These are phyloP conservation scores for Penicillium malachiteum DNA, from an alignment of 495 filamentous ascomycete genomes.

Conservation along the genomic window DNA sequence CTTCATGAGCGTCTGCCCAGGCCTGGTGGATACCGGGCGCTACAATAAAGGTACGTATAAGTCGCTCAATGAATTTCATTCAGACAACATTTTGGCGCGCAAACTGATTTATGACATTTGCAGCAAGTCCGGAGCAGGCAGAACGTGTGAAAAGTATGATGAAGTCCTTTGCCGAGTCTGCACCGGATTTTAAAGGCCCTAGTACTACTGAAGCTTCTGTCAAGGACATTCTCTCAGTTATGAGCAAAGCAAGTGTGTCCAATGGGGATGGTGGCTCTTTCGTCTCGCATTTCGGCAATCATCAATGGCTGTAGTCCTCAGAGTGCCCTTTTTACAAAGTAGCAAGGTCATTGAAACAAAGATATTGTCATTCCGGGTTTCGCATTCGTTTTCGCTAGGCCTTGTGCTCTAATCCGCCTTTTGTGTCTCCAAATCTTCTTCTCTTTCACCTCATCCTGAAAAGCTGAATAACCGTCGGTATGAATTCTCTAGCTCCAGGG, in stretches of 20 bases:
- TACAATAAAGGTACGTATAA: constrained; percentile 10
- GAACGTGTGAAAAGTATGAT: constrained; percentile 24
- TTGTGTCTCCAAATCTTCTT: no score
- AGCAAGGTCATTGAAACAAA: no score
- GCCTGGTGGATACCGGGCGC: constrained; percentile 41
- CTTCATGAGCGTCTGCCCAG: constrained; percentile 51
- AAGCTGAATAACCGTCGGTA: no score
- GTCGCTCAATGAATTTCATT: no score
- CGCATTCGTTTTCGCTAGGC: no score
- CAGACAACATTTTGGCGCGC: no score
- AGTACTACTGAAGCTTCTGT: constrained; percentile 44
- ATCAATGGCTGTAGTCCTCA: constrained; percentile 40
- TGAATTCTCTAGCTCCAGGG: no score
- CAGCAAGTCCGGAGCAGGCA: constrained; percentile 36
- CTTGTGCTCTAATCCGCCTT: no score
- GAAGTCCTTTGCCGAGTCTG: constrained; percentile 39
- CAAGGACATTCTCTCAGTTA: constrained; percentile 30
- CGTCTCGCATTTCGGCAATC: constrained; percentile 55
- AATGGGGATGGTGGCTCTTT: constrained; percentile 50
- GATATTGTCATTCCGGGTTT: no score
- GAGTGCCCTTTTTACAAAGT: no score
- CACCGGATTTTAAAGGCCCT: constrained; percentile 51
- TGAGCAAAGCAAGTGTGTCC: constrained; percentile 47
- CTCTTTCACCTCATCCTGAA: no score
- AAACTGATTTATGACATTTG: constrained; percentile 15